phyloP scores from a whole-genome alignment of 345 rosid genomes.

The Lepidium sativum region DNA sequence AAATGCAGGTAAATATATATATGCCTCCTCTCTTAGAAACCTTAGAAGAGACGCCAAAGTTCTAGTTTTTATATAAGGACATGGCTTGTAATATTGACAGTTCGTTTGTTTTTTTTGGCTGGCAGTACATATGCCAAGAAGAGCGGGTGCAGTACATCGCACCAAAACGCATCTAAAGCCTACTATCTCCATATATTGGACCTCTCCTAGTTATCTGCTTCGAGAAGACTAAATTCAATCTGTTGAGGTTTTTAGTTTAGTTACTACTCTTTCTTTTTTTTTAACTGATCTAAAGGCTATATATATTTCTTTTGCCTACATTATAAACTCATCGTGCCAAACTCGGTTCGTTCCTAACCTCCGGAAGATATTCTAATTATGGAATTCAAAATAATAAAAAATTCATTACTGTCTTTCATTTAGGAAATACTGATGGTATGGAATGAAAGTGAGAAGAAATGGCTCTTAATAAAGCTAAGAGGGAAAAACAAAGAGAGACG shows the following conservation, averaged over 20 bases:
- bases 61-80: neutral
- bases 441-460: neutral
- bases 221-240: neutral
- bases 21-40: neutral
- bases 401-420: too few species aligned
- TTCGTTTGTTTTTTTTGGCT: neutral
- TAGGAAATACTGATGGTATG: neutral
- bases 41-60: neutral
- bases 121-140: conserved; percentile 72
- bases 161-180: conserved; percentile 50
- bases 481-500: conserved; percentile 7
- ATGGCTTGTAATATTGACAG: neutral
- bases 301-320: neutral
- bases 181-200: neutral
- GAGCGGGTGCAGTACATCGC: conserved; percentile 60
- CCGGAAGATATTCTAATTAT: neutral
- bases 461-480: conserved; percentile 17
- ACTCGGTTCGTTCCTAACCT: neutral
- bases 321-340: neutral
- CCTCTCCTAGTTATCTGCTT: neutral
- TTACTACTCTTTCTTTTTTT: neutral
- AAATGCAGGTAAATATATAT: conserved; percentile 47
- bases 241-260: neutral
- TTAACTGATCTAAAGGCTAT: neutral
- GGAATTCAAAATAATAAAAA: too few species aligned